Base-by-base conservation (phyloP, 441 rosid genomes). In the Pelargonium myrrhifolium region DNA sequence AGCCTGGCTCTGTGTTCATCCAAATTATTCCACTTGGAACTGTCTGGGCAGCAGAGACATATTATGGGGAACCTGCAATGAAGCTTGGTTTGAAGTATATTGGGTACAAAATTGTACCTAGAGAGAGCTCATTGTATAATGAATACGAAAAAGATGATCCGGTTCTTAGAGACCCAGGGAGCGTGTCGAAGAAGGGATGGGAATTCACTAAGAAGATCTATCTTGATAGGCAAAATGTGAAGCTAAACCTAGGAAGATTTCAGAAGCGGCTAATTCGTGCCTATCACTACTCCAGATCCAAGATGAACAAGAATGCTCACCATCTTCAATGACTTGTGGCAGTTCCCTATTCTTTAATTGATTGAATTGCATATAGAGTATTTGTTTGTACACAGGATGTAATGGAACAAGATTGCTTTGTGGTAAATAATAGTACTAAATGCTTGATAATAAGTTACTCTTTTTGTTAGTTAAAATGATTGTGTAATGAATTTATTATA, bases 21-120 rank as follows among this genome's bases (percentile, higher is more conserved):
- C 98, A 93, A 76, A 83, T 93, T 14, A 76, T 93, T 51, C 97
- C 98, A 6, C 75, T 93, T 3, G 98, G 97, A 28, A 93, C 96
- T 0, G 92, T 86, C 8, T 90, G 97, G 98, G 93, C 98, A 18
- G 98, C 98, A 0, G 94, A 90, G 73, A 82, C 89, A 8, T 90
- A 90, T 39, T 93, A 90, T 65, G 98, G 98, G 3, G 93, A 84
- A 72, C 98, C 98, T 0, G 94, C 98, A 24, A 85, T 72, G 79
- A 89, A 85, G 83, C 90, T 93, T 28, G 94, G 96, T 14, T 74
- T 93, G 77, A 85, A 83, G 74, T 93, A 93, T 35, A 66, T 84
- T 10, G 85, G 89, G 7, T 90, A 93, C 81, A 68, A 77, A 60
- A 85, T 89, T 77, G 72, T 68, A 49, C 83, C 87, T 1, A 74